Evolutionary conservation across 169 alveolate genomes (phyloP).

Genomic region (Plasmodium falciparum): DNA sequence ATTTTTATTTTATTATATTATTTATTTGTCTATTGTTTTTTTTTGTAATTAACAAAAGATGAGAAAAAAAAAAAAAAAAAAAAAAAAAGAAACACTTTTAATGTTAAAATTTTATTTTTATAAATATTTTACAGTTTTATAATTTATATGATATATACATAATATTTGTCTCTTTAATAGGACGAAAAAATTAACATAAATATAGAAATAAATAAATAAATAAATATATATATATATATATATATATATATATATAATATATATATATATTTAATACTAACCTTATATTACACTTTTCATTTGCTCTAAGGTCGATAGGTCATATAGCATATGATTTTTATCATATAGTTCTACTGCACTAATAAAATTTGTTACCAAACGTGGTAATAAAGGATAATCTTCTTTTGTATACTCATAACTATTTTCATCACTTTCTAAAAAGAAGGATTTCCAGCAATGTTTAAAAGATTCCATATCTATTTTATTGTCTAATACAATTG

Average conservation of each 20-base stretch:
- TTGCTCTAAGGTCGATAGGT: conserved; percentile 21
- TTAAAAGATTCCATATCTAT: conserved; percentile 61
- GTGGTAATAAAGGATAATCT: conserved; percentile 65
- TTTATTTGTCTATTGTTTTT: too few species aligned
- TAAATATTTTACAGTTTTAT: too few species aligned
- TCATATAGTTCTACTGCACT: conserved; percentile 53
- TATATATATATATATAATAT: not conserved
- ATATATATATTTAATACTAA: not conserved
- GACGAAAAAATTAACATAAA: conserved; percentile 9
- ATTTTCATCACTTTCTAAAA: conserved; percentile 65
- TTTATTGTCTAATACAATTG: conserved; percentile 42
- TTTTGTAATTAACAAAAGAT: too few species aligned
- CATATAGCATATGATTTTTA: conserved; percentile 54
- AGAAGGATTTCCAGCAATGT: conserved; percentile 69
- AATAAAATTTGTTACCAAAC: conserved; percentile 53
- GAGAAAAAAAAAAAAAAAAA: too few species aligned
- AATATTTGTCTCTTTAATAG: not conserved
- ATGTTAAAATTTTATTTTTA: too few species aligned
- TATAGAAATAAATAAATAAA: not conserved
- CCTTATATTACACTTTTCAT: conserved; percentile 43
- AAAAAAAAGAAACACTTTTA: too few species aligned
- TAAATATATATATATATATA: conserved; percentile 11
- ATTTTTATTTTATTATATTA: too few species aligned
- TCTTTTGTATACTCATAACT: conserved; percentile 72
- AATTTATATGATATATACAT: too few species aligned